Evolutionary conservation across 257 asterid species (phyloP).

Genomic region (Jacaranda copaia): DNA sequence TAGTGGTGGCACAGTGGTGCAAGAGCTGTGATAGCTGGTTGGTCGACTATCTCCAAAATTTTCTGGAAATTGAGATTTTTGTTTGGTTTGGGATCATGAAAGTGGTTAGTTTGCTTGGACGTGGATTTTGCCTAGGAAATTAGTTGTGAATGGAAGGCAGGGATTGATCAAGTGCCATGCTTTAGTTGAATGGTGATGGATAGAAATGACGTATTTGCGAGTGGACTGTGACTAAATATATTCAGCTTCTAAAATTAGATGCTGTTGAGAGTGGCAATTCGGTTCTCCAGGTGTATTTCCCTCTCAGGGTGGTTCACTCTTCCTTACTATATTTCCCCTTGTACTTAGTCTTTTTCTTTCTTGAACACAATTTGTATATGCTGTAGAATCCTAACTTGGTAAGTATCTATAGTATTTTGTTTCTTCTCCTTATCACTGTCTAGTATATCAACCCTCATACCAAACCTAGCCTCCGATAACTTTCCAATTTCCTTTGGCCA

Average conservation of each 20-base stretch:
- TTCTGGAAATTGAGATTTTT: slow-evolving; percentile 26
- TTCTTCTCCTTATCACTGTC: slow-evolving; percentile 9
- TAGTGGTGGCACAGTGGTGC: slow-evolving; percentile 41
- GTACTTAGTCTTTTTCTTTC: slow-evolving; percentile 27
- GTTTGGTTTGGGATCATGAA: slow-evolving; percentile 29
- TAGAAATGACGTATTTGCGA: slow-evolving; percentile 33
- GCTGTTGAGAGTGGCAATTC: slow-evolving; percentile 36
- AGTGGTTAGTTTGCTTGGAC: slow-evolving; percentile 31
- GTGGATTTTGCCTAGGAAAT: slow-evolving; percentile 28
- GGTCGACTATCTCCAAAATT: slow-evolving; percentile 47
- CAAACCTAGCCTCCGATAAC: slow-evolving; percentile 20
- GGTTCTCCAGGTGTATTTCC: slow-evolving; percentile 18
- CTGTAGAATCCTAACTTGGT: slow-evolving; percentile 45
- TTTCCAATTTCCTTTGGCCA: background rate
- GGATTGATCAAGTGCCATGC: slow-evolving; percentile 30
- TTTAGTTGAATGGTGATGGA: slow-evolving; percentile 31
- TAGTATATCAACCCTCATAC: slow-evolving; percentile 34
- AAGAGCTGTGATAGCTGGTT: slow-evolving; percentile 49
- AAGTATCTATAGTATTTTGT: slow-evolving; percentile 30
- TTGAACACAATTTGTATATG: slow-evolving; percentile 49
- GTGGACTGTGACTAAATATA: background rate
- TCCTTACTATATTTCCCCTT: slow-evolving; percentile 17
- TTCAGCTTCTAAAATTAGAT: slow-evolving; percentile 31
- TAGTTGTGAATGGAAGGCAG: slow-evolving; percentile 38
- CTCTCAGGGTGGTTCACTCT: slow-evolving; percentile 27